phyloP scores from a whole-genome alignment of 2,329 filamentous ascomycete genomes.

The Neofusicoccum cordaticola region DNA sequence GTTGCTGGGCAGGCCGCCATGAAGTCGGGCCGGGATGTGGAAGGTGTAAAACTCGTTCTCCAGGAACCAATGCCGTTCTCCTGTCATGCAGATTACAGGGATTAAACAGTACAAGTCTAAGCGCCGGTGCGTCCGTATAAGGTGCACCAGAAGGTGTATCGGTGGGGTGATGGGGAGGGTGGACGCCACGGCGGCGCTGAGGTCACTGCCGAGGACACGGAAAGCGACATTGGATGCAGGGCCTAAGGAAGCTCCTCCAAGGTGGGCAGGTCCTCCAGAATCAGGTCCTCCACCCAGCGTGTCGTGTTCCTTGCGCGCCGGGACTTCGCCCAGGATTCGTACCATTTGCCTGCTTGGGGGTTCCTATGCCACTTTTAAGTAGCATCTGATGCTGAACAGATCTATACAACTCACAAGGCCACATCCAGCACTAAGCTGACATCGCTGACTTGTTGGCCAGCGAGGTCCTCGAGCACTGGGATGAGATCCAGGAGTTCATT shows the following conservation, averaged over 20 bases:
- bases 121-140: constrained; percentile 9
- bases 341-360: not conserved
- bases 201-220: constrained; percentile 2
- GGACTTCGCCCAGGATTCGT: not conserved
- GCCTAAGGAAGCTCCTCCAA: not conserved
- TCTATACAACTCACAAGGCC: constrained; percentile 48
- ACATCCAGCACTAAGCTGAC: constrained; percentile 98
- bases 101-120: constrained; percentile 20
- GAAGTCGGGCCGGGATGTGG: not conserved
- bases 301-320: not conserved
- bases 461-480: constrained; percentile 95
- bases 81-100: constrained; percentile 18
- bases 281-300: not conserved
- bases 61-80: constrained; percentile 17
- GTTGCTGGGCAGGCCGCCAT: constrained; percentile 8
- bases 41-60: constrained; percentile 12
- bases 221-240: not conserved
- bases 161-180: not conserved
- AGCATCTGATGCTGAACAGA: constrained; percentile 11
- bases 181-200: constrained; percentile 8
- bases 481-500: constrained; percentile 97
- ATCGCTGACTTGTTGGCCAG: constrained; percentile 82
- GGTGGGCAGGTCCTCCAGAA: not conserved
- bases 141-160: constrained; percentile 15
- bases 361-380: constrained; percentile 5